Conservation (phyloP, 768 basidiomycete genomes). For the Agrocybe praecox region DNA sequence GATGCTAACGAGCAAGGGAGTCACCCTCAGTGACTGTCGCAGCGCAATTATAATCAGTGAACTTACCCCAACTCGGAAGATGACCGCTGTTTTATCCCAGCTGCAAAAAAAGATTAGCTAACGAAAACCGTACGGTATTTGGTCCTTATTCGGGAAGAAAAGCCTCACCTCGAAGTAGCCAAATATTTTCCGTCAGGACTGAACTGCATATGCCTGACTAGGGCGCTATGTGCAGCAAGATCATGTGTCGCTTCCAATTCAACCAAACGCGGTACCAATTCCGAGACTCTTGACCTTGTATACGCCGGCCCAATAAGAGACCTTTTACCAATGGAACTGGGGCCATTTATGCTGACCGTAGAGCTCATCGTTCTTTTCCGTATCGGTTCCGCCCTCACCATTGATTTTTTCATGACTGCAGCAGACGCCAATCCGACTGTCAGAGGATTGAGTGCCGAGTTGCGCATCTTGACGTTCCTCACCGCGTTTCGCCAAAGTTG, state of each 20-base stretch:
- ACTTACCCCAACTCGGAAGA: constrained; percentile 66
- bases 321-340: constrained; percentile 13
- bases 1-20: constrained; percentile 45
- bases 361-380: constrained; percentile 26
- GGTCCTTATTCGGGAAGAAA: background rate
- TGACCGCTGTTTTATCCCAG: constrained; percentile 72
- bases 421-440: background rate
- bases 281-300: constrained; percentile 54
- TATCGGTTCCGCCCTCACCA: constrained; percentile 14
- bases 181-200: constrained; percentile 75
- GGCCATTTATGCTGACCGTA: constrained; percentile 1
- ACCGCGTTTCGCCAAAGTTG: constrained; percentile 47
- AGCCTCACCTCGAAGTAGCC: constrained; percentile 65
- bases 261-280: constrained; percentile 57
- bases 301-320: constrained; percentile 17
- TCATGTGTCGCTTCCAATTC: constrained; percentile 59
- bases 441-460: constrained; percentile 8
- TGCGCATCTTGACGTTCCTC: constrained; percentile 44
- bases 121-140: background rate
- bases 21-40: background rate
- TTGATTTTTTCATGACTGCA: constrained; percentile 5
- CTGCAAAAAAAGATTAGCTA: constrained; percentile 27
- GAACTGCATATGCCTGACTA: constrained; percentile 76
- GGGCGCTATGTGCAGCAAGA: constrained; percentile 62
- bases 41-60: background rate